Evolutionary conservation across 495 filamentous ascomycete species (phyloP), one percentile per base, ranked within the genome.

Genomic region (Immersiella caudata): DNA sequence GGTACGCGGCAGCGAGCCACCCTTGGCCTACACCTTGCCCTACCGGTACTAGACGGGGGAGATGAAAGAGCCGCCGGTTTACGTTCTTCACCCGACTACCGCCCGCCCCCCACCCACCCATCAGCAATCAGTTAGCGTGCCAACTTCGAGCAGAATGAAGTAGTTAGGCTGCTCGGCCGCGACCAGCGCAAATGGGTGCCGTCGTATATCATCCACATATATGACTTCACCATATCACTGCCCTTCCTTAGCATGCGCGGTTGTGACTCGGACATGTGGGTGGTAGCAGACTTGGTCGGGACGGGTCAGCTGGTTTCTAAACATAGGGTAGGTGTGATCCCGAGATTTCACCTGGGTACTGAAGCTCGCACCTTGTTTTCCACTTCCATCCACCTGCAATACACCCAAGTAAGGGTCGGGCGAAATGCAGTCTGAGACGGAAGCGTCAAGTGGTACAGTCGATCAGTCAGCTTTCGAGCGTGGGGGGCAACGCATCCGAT

Each of bases 271-370:
- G 11, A 18, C 40, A 46, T 46, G 40, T 46, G 40, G 40, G 40
- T 46, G 40, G 40, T 46, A 18, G 16, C 40, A 46, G 11, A 14
- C 40, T 46, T 46, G 40, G 40, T 46, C 2, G 40, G 40, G 16
- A 12, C 11, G 16, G 40, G 40, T 46, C 40, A 46, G 11, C 40
- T 46, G 40, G 40, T 46, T 46, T 46, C 40, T 46, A 46, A 46
- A 46, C 40, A 46, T 46, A 46, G 40, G 40, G 40, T 46, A 46
- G 40, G 40, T 46, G 40, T 46, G 40, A 46, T 46, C 40, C 40
- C 40, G 40, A 46, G 40, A 46, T 46, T 46, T 46, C 40, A 46
- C 40, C 40, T 46, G 9, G 5, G 2, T 18, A 14, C 40, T 46
- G 5, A 46, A 4, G 14, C 14, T 18, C 16, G 16, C 40, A 14